Evolutionary conservation across 371 early-diverging fungal species (phyloP).

Genomic region (Coemansia sp.): DNA sequence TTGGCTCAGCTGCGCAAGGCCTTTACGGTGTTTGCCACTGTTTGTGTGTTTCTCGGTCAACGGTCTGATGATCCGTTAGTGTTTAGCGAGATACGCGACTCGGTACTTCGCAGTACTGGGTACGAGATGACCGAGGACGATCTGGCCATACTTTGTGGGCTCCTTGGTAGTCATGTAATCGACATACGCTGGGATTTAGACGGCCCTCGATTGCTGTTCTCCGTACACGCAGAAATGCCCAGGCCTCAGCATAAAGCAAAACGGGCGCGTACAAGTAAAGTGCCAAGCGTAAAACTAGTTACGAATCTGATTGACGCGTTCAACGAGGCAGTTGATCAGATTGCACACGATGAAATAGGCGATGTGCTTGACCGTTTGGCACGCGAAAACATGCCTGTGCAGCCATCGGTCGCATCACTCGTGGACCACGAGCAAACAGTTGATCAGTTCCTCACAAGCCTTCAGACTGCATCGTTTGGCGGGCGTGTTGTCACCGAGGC

Average conservation of each 20-base stretch:
- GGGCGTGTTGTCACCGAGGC: neutral
- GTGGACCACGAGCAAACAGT: neutral
- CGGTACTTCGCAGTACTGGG: neutral
- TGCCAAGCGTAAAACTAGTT: neutral
- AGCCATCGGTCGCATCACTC: neutral
- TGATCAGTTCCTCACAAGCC: neutral
- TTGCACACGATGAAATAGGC: neutral
- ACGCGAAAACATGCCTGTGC: neutral
- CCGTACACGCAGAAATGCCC: neutral
- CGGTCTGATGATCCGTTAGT: conserved; percentile 1
- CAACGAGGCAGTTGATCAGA: neutral
- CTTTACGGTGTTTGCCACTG: conserved; percentile 26
- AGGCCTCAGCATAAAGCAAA: neutral
- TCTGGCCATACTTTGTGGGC: conserved; percentile 15
- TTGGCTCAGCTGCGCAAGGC: neutral
- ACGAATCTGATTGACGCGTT: neutral
- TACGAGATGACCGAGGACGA: conserved; percentile 9
- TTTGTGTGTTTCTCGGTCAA: conserved; percentile 18
- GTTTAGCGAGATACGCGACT: neutral
- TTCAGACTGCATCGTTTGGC: neutral
- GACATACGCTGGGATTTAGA: conserved; percentile 7
- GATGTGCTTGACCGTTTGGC: neutral
- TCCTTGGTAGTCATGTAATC: conserved; percentile 14
- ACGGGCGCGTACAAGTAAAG: neutral
- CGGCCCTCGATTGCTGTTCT: neutral